Base-by-base conservation (phyloP, 179 eudicot species). In the Heliamphora pulchella region DNA sequence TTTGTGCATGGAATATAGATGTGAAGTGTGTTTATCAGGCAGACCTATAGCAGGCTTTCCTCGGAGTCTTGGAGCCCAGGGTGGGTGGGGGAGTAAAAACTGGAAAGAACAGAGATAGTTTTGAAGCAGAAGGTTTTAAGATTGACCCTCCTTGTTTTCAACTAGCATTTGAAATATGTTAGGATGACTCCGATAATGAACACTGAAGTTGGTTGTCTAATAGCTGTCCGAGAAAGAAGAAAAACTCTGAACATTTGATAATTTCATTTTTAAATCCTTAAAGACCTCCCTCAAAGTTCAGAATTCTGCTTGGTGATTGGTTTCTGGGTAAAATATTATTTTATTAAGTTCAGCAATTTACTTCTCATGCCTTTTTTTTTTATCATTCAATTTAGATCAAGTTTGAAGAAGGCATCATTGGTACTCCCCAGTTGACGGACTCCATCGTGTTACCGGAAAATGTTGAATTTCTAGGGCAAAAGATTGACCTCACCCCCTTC, bases 401-500 rank as follows among this genome's bases (percentile, higher is more conserved):
- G 84, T 93, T 94, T 70, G 88, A 86, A 5, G 97, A 93, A 85
- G 98, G 97, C 22, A 81, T 93, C 2, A 88, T 94, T 41, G 96
- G 96, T 4, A 94, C 98, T 55, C 98, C 98, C 54, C 98, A 90
- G 88, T 80, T 91, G 85, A 94, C 92, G 0, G 97, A 94, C 88
- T 91, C 90, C 71, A 80, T 93, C 8, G 96, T 73, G 41, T 53
- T 94, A 18, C 97, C 98, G 0, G 97, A 94, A 75, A 89, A 89
- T 55, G 91, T 94, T 53, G 97, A 94, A 79, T 65, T 94, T 74
- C 81, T 94, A 8, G 98, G 98, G 58, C 97, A 93, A 80, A 90
- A 86, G 51, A 85, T 93, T 7, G 96, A 93, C 84, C 93, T 94
- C 48, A 71, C 94, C 3, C 98, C 97, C 13, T 81, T 91, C 80